Conservation (phyloP, 2,329 filamentous ascomycete genomes). For the Fusarium irregulare region DNA sequence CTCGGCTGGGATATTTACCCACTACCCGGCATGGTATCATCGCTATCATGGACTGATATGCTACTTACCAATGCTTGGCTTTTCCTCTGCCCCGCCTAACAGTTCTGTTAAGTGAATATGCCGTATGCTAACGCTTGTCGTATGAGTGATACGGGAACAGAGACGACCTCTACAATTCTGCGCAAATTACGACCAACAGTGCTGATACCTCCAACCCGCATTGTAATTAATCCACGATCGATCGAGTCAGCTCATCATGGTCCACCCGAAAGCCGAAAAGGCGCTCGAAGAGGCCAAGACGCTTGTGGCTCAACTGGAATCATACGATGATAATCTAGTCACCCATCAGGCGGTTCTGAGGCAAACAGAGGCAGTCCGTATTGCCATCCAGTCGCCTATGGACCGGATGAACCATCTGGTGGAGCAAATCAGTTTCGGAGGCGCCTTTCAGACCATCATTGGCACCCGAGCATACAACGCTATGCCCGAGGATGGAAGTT, state of each 20-base stretch:
- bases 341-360: conserved; percentile 41
- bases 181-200: background rate
- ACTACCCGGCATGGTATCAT: background rate
- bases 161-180: background rate
- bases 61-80: background rate
- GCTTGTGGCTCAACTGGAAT: conserved; percentile 43
- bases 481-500: conserved; percentile 42
- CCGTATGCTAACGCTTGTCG: background rate
- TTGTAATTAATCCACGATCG: fast-evolving
- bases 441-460: conserved; percentile 46
- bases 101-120: background rate
- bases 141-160: background rate
- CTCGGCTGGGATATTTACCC: conserved; percentile 1
- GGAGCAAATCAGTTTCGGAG: conserved; percentile 40
- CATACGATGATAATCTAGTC: conserved; percentile 41
- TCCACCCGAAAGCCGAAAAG: conserved; percentile 41
- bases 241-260: conserved; percentile 8
- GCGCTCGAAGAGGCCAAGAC: conserved; percentile 45
- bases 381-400: conserved; percentile 44
- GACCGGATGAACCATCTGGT: conserved; percentile 43
- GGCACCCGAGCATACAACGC: conserved; percentile 44
- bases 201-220: background rate
- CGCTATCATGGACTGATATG: background rate
- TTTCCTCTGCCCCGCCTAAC: conserved; percentile 19
- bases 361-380: conserved; percentile 42